Evolutionary conservation across 2,329 filamentous ascomycete genomes (phyloP), one percentile per base, ranked within the genome.

Genomic region (Trichoderma sp.): DNA sequence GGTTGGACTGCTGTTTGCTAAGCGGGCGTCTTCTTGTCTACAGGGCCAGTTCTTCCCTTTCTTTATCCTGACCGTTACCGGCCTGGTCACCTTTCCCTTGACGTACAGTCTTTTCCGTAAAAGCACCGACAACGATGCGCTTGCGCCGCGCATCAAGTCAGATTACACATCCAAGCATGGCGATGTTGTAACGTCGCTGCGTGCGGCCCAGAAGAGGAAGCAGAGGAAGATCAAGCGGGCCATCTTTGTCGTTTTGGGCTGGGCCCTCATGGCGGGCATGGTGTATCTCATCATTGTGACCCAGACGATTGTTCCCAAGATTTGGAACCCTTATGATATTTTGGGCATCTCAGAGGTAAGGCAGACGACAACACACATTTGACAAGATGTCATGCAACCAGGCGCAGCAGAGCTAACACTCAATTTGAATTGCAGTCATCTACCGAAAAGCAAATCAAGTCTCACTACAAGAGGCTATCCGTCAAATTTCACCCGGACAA

Each of bases 261-360:
- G 95, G 91, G 85, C 88, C 34, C 81, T 94, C 73, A 97, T 98
- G 85, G 93, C 87, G 63, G 93, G 91, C 81, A 98, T 98, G 94
- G 85, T 92, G 32, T 99, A 98, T 81, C 87, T 99, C 73, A 97
- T 98, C 79, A 81, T 91, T 73, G 91, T 92, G 64, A 96, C 94
- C 70, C 89, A 93, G 76, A 88, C 88, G 71, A 89, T 90, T 1
- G 82, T 86, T 34, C 88, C 90, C 62, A 94, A 96, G 83, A 87
- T 97, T 71, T 99, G 95, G 93, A 97, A 99, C 82, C 96, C 96
- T 1, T 99, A 98, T 83, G 93, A 97, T 76, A 97, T 99, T 76
- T 84, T 99, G 71, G 93, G 93, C 59, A 88, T 99, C 71, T 90
- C 93, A 76, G 92, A 95, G 82, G 92, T 94, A 85, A 77, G 87